Evolutionary conservation across 164 flowering plant genomes (phyloP), one percentile per base, ranked within the genome.

Genomic region (Amborella trichopoda): DNA sequence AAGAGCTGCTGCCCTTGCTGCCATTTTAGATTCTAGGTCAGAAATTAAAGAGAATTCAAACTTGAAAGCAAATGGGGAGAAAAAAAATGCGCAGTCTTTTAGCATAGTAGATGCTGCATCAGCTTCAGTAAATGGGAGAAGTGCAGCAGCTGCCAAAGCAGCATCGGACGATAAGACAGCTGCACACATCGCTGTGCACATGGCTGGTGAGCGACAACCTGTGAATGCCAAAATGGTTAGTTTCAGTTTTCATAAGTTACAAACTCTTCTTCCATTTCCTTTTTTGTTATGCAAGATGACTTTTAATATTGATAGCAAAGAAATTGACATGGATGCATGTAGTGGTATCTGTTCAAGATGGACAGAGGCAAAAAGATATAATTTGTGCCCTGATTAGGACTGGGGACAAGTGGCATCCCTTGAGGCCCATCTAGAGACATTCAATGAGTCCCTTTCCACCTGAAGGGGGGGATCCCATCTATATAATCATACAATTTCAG

Each of bases 71-170:
- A 68, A 73, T 48, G 83, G 76, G 30, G 87, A 71, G 39, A 54
- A 25, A 26, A 73, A 69, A 57, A n/a, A 67, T 2, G 56, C 60
- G 34, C 83, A 75, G 61, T 50, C 73, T 16, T 87, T 39, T 64
- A 84, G 96, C 62, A 72, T 91, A 53, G 95, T 91, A 14, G 96
- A 87, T 82, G 96, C 95, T 56, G 99, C 99, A 33, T 91, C 99
- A 61, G 96, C 96, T 52, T 70, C 99, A 32, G 99, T 84, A n/a
- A 86, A 84, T 71, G 99, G 96, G 52, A 82, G 96, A 84, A 91
- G 90, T 68, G 99, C 99, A 11, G 76, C 77, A 53, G 95, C 99
- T 12, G 96, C 95, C 36, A 87, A 76, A 71, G 70, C 90, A 58
- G 70, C 80, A 23, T 51, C 95, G 23, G 56, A 63, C 66, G 87